Evolutionary conservation across 805 yeast species (phyloP), one percentile per base, ranked within the genome.

Genomic region (Wickerhamiella siamensis): DNA sequence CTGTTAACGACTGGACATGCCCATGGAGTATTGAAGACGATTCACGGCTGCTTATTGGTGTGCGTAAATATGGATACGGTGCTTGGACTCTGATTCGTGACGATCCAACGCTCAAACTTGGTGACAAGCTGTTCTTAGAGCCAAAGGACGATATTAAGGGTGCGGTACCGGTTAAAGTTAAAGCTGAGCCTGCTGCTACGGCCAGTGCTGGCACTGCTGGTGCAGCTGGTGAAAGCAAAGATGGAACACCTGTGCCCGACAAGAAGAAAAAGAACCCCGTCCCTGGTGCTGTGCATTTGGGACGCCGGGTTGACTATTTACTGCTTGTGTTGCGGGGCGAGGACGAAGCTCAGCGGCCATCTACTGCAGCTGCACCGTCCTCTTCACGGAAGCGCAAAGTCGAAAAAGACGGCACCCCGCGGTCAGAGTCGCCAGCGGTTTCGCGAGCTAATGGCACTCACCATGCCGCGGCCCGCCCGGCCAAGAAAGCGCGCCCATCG

Each of bases 51-150:
- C 60, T 91, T 46, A 74, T 82, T 29, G 99, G 99, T 48, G 81
- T 88, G 18, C 71, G 73, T 55, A 86, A 83, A 61, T 87, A 87
- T 61, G 99, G 99, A 0, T 87, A 84, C 59, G 97, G 97, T 15
- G 78, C 95, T 1, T 91, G 98, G 98, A 58, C 71, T 2, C 87
- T 82, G 55, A 87, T 91, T 36, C 70, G 98, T 56, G 99, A 91
- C 62, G 98, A 91, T 62, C 97, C 98, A 2, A 71, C 83, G 40
- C 68, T 91, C 44, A 87, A 86, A 9, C 66, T 91, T 46, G 81
- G 83, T 47, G 83, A 84, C 51, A 91, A 84, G 65, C 64, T 91
- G 50, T 91, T 75, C 54, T 67, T 91, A 51, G 57, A 52, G 26
- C 43, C 35, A 14, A 24, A 27, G 33, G 39, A 36, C 17, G 46